Evolutionary conservation across 352 stramenopile genomes (phyloP).

Genomic region (Pythium rishiriense): DNA sequence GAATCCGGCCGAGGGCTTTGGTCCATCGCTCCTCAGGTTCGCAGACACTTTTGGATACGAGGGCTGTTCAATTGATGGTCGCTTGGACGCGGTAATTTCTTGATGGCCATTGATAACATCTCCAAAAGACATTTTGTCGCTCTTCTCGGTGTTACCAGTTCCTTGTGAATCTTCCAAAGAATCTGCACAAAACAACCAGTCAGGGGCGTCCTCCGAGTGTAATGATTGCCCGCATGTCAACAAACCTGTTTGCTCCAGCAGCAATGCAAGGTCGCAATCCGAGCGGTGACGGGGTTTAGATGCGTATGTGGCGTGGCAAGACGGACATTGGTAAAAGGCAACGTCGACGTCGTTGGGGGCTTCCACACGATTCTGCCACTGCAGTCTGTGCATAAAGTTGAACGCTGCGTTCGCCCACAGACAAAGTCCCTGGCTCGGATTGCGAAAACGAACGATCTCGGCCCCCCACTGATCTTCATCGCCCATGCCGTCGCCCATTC

Average conservation of each 20-base stretch:
- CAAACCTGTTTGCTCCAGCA: conserved; percentile 49
- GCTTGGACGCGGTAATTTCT: background rate
- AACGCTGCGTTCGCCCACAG: conserved; percentile 77
- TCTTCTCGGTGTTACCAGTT: conserved; percentile 7
- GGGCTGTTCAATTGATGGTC: conserved; percentile 2
- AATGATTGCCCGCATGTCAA: background rate
- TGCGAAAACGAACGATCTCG: conserved; percentile 45
- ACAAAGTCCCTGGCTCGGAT: conserved; percentile 49
- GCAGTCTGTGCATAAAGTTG: conserved; percentile 65
- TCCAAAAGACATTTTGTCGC: conserved; percentile 7
- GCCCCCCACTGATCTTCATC: conserved; percentile 31
- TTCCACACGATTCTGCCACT: conserved; percentile 49
- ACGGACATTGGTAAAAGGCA: conserved; percentile 42
- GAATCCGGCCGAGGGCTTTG: conserved; percentile 11
- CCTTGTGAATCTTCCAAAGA: conserved; percentile 15
- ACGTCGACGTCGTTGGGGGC: conserved; percentile 5
- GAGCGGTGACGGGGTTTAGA: conserved; percentile 39
- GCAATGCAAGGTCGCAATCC: conserved; percentile 61
- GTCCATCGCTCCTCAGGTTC: background rate
- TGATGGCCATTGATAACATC: background rate
- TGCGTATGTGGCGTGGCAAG: conserved; percentile 50
- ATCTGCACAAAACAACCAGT: conserved; percentile 2
- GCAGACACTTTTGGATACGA: background rate
- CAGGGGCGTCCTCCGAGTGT: background rate
- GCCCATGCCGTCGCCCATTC: conserved; percentile 28